Evolutionary conservation across 2,329 filamentous ascomycete genomes (phyloP).

Genomic region (Ceratocystis ficicola): DNA sequence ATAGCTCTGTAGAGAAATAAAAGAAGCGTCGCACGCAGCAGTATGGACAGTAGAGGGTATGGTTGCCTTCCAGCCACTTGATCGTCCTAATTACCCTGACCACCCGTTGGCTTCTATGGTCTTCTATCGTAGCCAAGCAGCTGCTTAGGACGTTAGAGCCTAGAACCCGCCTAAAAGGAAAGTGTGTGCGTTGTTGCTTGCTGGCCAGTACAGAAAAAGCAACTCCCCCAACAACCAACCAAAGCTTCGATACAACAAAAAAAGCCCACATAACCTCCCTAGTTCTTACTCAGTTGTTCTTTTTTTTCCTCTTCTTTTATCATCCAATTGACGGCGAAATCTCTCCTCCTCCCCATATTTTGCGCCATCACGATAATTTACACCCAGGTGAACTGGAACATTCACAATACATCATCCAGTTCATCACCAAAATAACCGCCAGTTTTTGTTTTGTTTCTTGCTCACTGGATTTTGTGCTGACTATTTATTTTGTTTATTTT

Average conservation of each 20-base stretch:
- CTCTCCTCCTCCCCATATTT: constrained; percentile 10
- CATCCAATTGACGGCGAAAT: constrained; percentile 5
- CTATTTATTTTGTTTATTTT: not conserved
- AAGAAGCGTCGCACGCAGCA: not conserved
- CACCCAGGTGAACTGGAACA: not conserved
- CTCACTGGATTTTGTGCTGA: not conserved
- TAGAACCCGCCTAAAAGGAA: constrained; percentile 1
- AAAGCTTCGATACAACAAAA: constrained; percentile 15
- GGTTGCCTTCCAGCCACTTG: constrained; percentile 1
- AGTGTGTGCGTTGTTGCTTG: not conserved
- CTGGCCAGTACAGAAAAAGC: not conserved
- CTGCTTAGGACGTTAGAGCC: not conserved
- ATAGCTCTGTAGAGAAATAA: not conserved
- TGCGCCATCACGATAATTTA: constrained; percentile 5
- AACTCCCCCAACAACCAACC: constrained; percentile 14
- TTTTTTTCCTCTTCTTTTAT: constrained; percentile 13
- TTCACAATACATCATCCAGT: not conserved
- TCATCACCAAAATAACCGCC: not conserved
- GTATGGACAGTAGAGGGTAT: not conserved
- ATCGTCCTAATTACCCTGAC: not conserved
- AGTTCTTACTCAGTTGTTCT: constrained; percentile 6
- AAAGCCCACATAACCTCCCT: constrained; percentile 17
- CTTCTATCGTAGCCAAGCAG: constrained; percentile 4
- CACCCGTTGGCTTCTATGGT: not conserved
- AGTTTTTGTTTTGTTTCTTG: not conserved